These are phyloP conservation scores for Quercus phellos DNA, from an alignment of 331 rosid species.

Conservation along the genomic window DNA sequence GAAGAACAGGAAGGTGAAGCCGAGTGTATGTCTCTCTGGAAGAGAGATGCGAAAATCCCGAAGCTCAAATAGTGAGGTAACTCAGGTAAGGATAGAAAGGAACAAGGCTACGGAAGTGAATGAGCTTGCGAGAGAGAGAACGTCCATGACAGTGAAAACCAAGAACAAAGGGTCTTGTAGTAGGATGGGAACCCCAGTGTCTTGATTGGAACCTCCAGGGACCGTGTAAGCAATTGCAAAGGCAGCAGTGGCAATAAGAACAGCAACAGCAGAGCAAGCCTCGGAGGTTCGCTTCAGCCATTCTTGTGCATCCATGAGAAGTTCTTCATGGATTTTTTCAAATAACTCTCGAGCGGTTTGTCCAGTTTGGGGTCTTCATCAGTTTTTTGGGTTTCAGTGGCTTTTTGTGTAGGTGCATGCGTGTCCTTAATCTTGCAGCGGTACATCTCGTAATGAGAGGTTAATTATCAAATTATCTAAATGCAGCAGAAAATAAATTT, in stretches of 20 bases:
- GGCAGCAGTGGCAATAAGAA: conserved; percentile 20
- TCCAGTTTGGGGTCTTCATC: too few relatives aligned
- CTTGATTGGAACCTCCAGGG: conserved; percentile 13
- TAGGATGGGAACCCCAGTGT: background rate
- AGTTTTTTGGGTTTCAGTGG: too few relatives aligned
- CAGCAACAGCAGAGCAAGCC: conserved; percentile 27
- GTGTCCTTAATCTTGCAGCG: background rate
- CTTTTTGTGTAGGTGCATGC: too few relatives aligned
- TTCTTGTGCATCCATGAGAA: conserved; percentile 15
- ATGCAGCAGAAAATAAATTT: too few relatives aligned
- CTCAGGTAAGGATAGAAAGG: conserved; percentile 20
- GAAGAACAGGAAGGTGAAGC: conserved; percentile 15
- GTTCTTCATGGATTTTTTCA: background rate
- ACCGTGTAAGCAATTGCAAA: conserved; percentile 24
- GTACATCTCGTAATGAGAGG: background rate
- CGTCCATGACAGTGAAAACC: conserved; percentile 10
- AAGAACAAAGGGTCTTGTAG: background rate
- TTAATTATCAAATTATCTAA: too few relatives aligned
- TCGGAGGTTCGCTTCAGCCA: conserved; percentile 29
- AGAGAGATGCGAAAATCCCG: background rate
- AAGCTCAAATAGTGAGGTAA: conserved; percentile 1
- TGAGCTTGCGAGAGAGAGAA: conserved; percentile 2
- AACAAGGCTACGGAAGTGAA: conserved; percentile 11
- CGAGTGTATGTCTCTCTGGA: background rate
- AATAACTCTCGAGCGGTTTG: background rate